These are phyloP conservation scores for Chrysoporthe austroafricana DNA, from an alignment of 2,329 filamentous ascomycete species.

Conservation along the genomic window DNA sequence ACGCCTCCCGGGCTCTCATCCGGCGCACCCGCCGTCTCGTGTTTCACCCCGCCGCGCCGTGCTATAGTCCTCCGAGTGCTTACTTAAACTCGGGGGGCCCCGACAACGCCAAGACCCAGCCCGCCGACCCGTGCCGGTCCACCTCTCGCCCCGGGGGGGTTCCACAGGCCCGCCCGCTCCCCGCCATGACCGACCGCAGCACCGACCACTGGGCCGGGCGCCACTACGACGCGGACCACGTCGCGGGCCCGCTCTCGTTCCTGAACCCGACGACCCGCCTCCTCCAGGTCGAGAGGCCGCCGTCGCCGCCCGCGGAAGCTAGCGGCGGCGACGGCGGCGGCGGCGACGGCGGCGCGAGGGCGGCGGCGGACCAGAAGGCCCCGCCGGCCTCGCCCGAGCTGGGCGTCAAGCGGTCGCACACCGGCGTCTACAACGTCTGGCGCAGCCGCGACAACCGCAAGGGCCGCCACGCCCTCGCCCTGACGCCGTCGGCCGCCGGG, in stretches of 20 bases:
- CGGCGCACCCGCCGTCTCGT: not conserved
- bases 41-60: not conserved
- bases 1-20: too few species aligned
- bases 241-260: conserved; percentile 31
- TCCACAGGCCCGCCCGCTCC: too few species aligned
- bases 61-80: not conserved
- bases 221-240: conserved; percentile 28
- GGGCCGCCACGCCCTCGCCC: conserved; percentile 42
- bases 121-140: not conserved
- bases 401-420: not conserved
- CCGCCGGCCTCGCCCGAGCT: not conserved
- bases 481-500: conserved; percentile 28
- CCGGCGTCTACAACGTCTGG: conserved; percentile 42
- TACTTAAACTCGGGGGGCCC: too few species aligned
- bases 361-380: not conserved
- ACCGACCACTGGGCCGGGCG: conserved; percentile 23
- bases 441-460: conserved; percentile 49
- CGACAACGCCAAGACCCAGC: not conserved
- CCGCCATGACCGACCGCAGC: conserved; percentile 25
- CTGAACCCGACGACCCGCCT: conserved; percentile 35
- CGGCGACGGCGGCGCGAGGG: not conserved
- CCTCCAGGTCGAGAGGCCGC: conserved; percentile 12
- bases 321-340: too few species aligned
- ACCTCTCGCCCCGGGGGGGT: too few species aligned
- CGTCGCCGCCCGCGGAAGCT: not conserved